These are phyloP conservation scores for Fistulinella prunicolor DNA, from an alignment of 768 basidiomycete genomes.

Conservation along the genomic window DNA sequence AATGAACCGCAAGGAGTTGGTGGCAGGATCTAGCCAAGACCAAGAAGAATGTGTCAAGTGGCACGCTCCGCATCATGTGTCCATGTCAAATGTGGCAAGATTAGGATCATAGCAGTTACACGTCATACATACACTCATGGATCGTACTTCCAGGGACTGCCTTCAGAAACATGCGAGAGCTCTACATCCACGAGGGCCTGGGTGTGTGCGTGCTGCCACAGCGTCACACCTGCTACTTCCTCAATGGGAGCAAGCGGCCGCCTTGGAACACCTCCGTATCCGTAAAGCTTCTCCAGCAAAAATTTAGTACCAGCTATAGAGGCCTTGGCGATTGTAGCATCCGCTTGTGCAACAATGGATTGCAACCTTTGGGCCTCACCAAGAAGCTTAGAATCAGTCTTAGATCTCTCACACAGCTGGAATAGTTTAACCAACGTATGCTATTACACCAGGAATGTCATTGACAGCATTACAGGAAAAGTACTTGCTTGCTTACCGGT, in stretches of 20 bases:
- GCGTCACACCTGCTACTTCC: slow-evolving; percentile 47
- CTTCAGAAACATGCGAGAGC: no score
- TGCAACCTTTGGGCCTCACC: slow-evolving; percentile 73
- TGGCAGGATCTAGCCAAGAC: no score
- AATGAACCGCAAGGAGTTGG: no score
- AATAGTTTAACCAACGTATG: slow-evolving; percentile 58
- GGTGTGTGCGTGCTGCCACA: slow-evolving; percentile 75
- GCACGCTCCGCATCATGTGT: no score
- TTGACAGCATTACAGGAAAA: neutral
- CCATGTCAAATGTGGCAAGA: no score
- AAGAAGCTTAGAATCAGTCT: slow-evolving; percentile 53
- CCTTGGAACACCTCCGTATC: slow-evolving; percentile 80
- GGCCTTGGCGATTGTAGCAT: slow-evolving; percentile 73
- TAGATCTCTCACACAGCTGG: slow-evolving; percentile 56
- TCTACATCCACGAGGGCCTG: slow-evolving; percentile 67
- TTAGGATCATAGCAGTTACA: no score
- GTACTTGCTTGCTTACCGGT: slow-evolving; percentile 48
- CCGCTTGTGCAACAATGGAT: slow-evolving; percentile 75
- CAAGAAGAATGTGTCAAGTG: no score
- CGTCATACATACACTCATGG: no score
- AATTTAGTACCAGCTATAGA: slow-evolving; percentile 85
- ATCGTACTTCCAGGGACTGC: no score
- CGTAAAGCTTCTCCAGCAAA: slow-evolving; percentile 67
- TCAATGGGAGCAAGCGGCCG: slow-evolving; percentile 72
- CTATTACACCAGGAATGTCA: slow-evolving; percentile 34